Conservation (phyloP, 257 asterid species). For the Anisodus tanguticus region DNA sequence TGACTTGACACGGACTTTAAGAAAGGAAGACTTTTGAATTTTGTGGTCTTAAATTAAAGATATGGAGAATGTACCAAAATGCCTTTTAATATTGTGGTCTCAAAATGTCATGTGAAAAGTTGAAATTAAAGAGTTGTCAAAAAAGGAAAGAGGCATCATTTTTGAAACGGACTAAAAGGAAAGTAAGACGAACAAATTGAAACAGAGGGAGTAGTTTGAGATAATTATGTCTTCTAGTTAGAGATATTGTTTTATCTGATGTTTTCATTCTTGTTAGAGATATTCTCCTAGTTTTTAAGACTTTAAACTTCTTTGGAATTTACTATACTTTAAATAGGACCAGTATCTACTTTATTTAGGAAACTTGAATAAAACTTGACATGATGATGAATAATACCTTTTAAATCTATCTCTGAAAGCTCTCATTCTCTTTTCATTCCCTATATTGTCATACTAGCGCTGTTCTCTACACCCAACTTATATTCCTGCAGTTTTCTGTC, state of each 20-base stretch:
- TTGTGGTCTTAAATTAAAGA: too few species aligned
- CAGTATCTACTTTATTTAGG: constrained; percentile 3
- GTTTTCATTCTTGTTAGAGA: background rate
- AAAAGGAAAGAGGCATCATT: too few species aligned
- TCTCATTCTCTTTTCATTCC: background rate
- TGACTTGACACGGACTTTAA: too few species aligned
- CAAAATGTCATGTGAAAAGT: too few species aligned
- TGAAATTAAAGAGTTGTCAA: too few species aligned
- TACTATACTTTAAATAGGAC: background rate
- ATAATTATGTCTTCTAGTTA: constrained; percentile 3
- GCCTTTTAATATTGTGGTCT: too few species aligned
- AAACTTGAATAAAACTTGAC: background rate
- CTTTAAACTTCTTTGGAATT: constrained; percentile 5
- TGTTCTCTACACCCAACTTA: background rate
- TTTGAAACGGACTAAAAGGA: too few species aligned
- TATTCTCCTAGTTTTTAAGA: background rate
- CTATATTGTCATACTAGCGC: background rate
- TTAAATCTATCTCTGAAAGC: background rate
- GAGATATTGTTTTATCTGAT: background rate
- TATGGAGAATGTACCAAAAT: too few species aligned
- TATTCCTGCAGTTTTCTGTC: background rate
- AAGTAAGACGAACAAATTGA: background rate
- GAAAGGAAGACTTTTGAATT: too few species aligned
- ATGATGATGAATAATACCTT: background rate
- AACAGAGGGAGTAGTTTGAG: background rate